These are phyloP conservation scores for Coprinopsis sp. DNA, from an alignment of 768 basidiomycete genomes.

Conservation along the genomic window DNA sequence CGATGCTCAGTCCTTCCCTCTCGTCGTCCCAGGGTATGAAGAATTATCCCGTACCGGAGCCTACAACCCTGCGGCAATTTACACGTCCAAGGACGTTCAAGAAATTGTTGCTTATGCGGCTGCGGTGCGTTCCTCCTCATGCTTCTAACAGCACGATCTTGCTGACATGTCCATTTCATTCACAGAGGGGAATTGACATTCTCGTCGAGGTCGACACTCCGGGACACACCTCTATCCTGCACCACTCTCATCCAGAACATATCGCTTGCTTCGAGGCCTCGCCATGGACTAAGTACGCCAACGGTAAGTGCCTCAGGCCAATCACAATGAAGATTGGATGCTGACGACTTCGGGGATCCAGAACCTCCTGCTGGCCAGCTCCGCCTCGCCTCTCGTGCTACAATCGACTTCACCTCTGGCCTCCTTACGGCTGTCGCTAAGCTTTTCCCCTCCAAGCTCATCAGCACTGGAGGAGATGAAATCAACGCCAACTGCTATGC, in stretches of 20 bases:
- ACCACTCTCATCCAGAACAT: slow-evolving; percentile 64
- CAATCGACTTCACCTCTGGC: slow-evolving; percentile 53
- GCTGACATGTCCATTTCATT: background rate
- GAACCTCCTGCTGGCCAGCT: slow-evolving; percentile 87
- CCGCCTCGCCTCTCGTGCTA: slow-evolving; percentile 56
- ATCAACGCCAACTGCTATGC: slow-evolving; percentile 63
- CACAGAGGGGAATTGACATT: slow-evolving; percentile 70
- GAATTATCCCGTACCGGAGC: slow-evolving; percentile 61
- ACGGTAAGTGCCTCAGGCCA: slow-evolving; percentile 23
- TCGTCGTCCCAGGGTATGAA: slow-evolving; percentile 56
- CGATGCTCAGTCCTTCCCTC: slow-evolving; percentile 79
- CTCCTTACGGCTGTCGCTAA: slow-evolving; percentile 50
- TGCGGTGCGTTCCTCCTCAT: slow-evolving; percentile 41
- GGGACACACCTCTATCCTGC: slow-evolving; percentile 73
- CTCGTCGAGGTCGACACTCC: slow-evolving; percentile 78
- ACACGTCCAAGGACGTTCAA: slow-evolving; percentile 51
- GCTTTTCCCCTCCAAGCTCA: slow-evolving; percentile 50
- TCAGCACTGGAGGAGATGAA: slow-evolving; percentile 84
- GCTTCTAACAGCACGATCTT: background rate
- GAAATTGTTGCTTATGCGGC: slow-evolving; percentile 65
- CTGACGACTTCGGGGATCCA: slow-evolving; percentile 8
- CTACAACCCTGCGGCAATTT: slow-evolving; percentile 53
- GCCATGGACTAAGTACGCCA: slow-evolving; percentile 62
- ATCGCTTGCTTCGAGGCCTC: slow-evolving; percentile 61
- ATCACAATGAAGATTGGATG: background rate